Evolutionary conservation across 1,284 basidiomycete species (phyloP), one percentile per base, ranked within the genome.

Genomic region (Pyrrhoderma lamaoense): DNA sequence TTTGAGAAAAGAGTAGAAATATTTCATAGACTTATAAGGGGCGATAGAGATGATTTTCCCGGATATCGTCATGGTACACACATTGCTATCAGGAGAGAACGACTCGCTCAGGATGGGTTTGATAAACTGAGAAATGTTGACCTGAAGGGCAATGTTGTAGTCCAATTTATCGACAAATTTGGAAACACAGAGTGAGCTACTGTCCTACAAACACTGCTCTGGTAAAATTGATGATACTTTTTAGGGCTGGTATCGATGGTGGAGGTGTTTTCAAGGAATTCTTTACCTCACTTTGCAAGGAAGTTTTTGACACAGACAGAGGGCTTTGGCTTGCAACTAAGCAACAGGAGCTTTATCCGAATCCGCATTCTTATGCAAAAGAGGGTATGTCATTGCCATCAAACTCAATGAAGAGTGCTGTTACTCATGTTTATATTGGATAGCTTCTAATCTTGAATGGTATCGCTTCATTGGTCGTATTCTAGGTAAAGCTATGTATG

Each of bases 181-280:
- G 93, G 90, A 8, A 72, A 85, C 54, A 79, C 80, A 58, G 92
- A 94, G 83, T 88, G 58, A 65, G 85, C 74, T 53, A 52, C 55
- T 23, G 52, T 35, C 52, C 47, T 22, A n/a, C 22, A 47, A 49
- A 14, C 19, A 39, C 23, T 37, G 39, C 53, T 42, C 51, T 55
- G 50, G 52, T 34, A 31, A 47, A 38, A 35, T 5, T 35, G 37
- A 31, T 35, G 47, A 47, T 49, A 13, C 35, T 50, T 48, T 59
- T 7, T 56, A 87, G 89, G 62, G 85, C 85, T 25, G 92, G 93
- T 0, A 94, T 95, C 31, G 94, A 99, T 61, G 95, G 95, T 1
- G 94, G 96, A 2, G 95, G 96, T 0, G 82, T 99, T 7, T 98
- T 97, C 73, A 99, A 99, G 65, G 96, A 98, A 67, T 96, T 99